These are phyloP conservation scores for Dalechampia spathulata DNA, from an alignment of 441 rosid genomes.

Conservation along the genomic window DNA sequence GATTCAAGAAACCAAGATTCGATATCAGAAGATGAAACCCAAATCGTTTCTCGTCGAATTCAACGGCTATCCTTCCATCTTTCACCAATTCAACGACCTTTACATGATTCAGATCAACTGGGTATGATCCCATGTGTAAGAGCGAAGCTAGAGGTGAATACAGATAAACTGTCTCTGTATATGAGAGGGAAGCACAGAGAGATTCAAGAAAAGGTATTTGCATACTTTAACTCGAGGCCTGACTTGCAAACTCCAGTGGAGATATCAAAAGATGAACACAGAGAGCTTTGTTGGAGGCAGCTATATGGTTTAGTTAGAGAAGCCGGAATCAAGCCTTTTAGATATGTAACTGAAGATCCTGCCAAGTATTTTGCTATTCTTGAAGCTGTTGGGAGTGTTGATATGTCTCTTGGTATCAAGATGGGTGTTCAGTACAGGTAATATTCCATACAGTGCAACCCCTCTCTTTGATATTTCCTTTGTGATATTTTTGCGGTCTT, in stretches of 20 bases:
- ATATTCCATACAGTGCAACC: no score
- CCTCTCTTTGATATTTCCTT: no score
- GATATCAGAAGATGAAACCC: slow-evolving; percentile 27
- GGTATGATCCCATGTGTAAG: slow-evolving; percentile 37
- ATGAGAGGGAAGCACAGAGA: slow-evolving; percentile 77
- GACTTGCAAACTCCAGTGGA: slow-evolving; percentile 83
- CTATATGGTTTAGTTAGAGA: slow-evolving; percentile 60
- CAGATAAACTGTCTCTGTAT: slow-evolving; percentile 33
- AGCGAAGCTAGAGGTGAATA: slow-evolving; percentile 46
- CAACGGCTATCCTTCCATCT: slow-evolving; percentile 51
- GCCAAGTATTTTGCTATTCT: slow-evolving; percentile 63
- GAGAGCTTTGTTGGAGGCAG: slow-evolving; percentile 87
- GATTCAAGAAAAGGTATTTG: slow-evolving; percentile 52
- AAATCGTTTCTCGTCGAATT: slow-evolving; percentile 40
- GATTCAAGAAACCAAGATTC: slow-evolving; percentile 17
- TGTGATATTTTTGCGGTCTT: no score
- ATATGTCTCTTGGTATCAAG: slow-evolving; percentile 85
- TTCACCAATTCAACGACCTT: slow-evolving; percentile 18
- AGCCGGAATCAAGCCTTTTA: slow-evolving; percentile 64
- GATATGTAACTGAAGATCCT: slow-evolving; percentile 65
- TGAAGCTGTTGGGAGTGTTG: slow-evolving; percentile 82
- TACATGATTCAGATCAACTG: slow-evolving; percentile 11
- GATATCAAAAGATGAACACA: slow-evolving; percentile 64
- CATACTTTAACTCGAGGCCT: slow-evolving; percentile 56
- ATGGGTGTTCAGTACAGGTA: slow-evolving; percentile 92